These are phyloP conservation scores for Boletus mariae DNA, from an alignment of 1,284 basidiomycete genomes.

Conservation along the genomic window DNA sequence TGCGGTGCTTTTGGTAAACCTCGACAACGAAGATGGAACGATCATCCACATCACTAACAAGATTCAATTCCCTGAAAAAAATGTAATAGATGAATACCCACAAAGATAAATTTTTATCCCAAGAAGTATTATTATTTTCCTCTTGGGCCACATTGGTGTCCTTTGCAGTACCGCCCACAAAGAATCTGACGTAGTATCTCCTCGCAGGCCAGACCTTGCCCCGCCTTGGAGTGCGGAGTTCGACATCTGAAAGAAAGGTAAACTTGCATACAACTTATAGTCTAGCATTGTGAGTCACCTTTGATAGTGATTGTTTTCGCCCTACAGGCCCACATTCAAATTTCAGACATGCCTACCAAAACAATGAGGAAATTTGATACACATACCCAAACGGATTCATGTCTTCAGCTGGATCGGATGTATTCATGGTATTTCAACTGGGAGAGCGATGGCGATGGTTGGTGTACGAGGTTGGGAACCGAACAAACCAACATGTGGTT, in stretches of 20 bases:
- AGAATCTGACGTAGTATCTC: neutral
- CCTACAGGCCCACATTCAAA: no score
- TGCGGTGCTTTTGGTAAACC: neutral
- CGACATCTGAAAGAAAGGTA: neutral
- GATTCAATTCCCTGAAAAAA: neutral
- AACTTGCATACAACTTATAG: no score
- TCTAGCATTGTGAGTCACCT: no score
- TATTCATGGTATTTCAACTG: no score
- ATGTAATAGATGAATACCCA: neutral
- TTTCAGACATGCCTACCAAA: no score
- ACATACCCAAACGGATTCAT: no score
- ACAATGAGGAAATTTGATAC: no score
- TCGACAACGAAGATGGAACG: neutral
- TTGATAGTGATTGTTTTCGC: no score
- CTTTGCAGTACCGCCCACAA: neutral
- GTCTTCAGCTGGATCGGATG: no score
- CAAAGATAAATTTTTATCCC: neutral
- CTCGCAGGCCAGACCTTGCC: neutral
- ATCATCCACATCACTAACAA: constrained; percentile 3
- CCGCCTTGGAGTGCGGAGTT: neutral
- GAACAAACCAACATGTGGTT: no score
- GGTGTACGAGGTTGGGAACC: no score
- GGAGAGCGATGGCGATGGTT: no score
- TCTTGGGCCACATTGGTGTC: neutral
- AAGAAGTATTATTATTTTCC: neutral